Base-by-base conservation (phyloP, 495 filamentous ascomycete genomes). In the Penicillium cinerascens region DNA sequence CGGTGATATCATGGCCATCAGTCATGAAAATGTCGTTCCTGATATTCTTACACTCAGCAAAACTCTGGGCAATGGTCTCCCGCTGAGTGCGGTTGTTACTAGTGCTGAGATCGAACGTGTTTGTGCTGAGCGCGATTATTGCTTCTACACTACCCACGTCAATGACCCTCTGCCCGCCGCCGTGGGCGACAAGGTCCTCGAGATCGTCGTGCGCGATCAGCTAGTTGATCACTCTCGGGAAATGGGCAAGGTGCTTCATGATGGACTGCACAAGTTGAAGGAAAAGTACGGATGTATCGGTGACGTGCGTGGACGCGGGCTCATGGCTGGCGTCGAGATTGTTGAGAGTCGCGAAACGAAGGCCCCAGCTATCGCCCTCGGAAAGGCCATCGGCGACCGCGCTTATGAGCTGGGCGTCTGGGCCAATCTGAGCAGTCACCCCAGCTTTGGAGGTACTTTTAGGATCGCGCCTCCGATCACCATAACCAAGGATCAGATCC, bases 381-480 rank as follows among this genome's bases (percentile, higher is more conserved):
- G 78, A 0, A 64, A 75, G 41, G 50, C 43, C 2, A 63, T 85
- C 9, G 72, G 67, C 0, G 69, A 74, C 15, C 61, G 60, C 15
- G 73, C 76, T 37, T 74, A 77, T 44, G 68, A 71, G 20, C 47
- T 75, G 4, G 82, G 82, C 2, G 56, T 83, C 2, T 83, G 74
- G 44, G 76, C 74, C 22, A 82, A 82, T 45, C 33, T 84, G 4
- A 70, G 74, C 10, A 79, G 70, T 27, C 65, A 78, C 22, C 66
- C 66, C 1, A 74, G 70, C n/a, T 78, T 83, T 60, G 70, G 76
- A 2, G 81, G 80, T 18, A 69, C 77, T 0, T 81, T 83, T 47
- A 63, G 82, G 17, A 71, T 85, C 39, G 82, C 81, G 7, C 81
- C 82, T 13, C 80, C 81, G 0, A 74, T 84, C 15, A 84, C 78